Evolutionary conservation across 257 asterid genomes (phyloP).

Genomic region (Solanum virginianum): DNA sequence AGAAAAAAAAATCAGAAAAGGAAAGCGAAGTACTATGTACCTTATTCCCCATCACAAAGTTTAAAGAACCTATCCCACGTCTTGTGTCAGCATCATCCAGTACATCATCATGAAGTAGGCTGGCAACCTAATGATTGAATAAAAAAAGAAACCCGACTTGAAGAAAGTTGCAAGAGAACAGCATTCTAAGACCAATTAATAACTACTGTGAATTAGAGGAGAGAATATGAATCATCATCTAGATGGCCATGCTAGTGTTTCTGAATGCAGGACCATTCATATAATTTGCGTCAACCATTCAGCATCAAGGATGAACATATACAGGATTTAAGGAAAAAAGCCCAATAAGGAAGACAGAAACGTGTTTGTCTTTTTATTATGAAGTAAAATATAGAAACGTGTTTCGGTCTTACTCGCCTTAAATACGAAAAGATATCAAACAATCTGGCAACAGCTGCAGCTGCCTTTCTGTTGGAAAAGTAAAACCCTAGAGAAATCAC

Average conservation of each 20-base stretch:
- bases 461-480: not conserved
- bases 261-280: not conserved
- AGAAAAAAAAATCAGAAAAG: not conserved
- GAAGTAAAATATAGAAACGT: not conserved
- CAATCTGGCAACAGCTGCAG: not conserved
- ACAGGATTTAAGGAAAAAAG: not conserved
- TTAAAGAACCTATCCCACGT: conserved; percentile 80
- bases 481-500: not conserved
- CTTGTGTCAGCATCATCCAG: conserved; percentile 97
- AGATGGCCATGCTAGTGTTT: not conserved
- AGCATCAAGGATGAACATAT: not conserved
- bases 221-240: not conserved
- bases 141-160: not conserved
- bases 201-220: not conserved
- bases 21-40: conserved; percentile 13
- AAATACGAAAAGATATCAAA: not conserved
- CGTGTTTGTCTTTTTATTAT: not conserved
- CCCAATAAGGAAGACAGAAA: not conserved
- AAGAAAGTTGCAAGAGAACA: not conserved
- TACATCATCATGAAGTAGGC: conserved; percentile 98
- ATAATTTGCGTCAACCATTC: not conserved
- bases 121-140: conserved; percentile 56
- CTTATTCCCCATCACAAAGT: conserved; percentile 92
- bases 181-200: not conserved
- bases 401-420: not conserved